Conservation (phyloP, 345 rosid genomes). For the Hibiscus trionum region DNA sequence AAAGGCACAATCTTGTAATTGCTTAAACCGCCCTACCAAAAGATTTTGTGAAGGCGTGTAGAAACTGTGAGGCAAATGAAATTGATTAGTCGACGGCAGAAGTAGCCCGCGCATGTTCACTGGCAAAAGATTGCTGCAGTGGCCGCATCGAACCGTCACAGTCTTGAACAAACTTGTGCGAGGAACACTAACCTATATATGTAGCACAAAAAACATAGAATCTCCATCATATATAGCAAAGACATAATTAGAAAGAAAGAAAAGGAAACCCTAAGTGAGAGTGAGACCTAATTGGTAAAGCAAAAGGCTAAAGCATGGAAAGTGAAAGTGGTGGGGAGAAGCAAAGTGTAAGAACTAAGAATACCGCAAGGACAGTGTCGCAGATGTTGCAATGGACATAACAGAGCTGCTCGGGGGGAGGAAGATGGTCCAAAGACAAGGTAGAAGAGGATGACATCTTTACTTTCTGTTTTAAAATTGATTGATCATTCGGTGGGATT, state of each 20-base stretch:
- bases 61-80: conserved; percentile 34
- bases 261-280: neutral
- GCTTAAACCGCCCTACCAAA: conserved; percentile 17
- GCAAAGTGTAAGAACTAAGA: neutral
- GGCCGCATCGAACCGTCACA: conserved; percentile 52
- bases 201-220: neutral
- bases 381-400: conserved; percentile 53
- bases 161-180: conserved; percentile 46
- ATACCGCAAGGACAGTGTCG: conserved; percentile 54
- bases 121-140: conserved; percentile 45
- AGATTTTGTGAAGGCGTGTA: conserved; percentile 35
- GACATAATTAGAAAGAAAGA: too few species aligned
- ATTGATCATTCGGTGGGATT: conserved; percentile 24
- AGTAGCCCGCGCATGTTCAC: conserved; percentile 42
- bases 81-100: conserved; percentile 35
- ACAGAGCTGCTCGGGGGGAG: conserved; percentile 51
- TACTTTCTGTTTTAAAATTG: conserved; percentile 19
- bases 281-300: neutral
- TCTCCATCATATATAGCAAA: neutral
- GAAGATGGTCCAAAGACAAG: conserved; percentile 27
- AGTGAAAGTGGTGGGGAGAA: neutral
- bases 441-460: conserved; percentile 12
- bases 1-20: neutral
- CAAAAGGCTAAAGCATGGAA: neutral
- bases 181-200: conserved; percentile 46